Conservation (phyloP, 129 eudicot species). For the Centella asiatica region DNA sequence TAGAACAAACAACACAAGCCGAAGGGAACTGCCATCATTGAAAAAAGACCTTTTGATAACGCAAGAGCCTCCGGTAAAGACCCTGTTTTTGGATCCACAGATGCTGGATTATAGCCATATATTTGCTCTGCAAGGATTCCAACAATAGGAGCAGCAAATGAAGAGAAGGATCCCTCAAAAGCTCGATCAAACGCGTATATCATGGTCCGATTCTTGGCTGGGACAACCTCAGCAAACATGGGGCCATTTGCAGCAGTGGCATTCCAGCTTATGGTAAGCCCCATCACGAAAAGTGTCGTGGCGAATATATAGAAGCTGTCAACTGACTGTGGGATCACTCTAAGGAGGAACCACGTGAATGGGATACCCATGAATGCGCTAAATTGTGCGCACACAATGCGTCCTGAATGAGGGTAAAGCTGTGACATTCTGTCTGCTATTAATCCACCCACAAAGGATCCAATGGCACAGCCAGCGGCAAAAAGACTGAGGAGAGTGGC, state of each 20-base stretch:
- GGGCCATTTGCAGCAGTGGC: constrained; percentile 86
- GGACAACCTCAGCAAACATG: constrained; percentile 97
- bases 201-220: constrained; percentile 88
- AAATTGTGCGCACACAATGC: constrained; percentile 89
- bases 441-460: constrained; percentile 78
- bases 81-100: constrained; percentile 61
- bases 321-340: constrained; percentile 60
- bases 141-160: constrained; percentile 91
- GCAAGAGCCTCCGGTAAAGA: constrained; percentile 79
- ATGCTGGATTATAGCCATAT: constrained; percentile 75
- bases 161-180: constrained; percentile 79
- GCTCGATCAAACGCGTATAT: constrained; percentile 95
- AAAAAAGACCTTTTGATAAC: constrained; percentile 73
- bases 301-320: constrained; percentile 54
- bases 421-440: constrained; percentile 69
- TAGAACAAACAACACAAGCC: constrained; percentile 85
- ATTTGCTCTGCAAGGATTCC: constrained; percentile 85
- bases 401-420: constrained; percentile 71
- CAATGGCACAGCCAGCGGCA: constrained; percentile 74
- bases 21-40: constrained; percentile 95
- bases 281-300: constrained; percentile 73
- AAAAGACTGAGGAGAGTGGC: constrained; percentile 74
- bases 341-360: constrained; percentile 70
- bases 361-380: constrained; percentile 95
- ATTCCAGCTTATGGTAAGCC: constrained; percentile 86